A percentile compares a stretch with the other conserved stretches of the same genome.
phyloP scores from a whole-genome alignment of 495 filamentous ascomycete species.

The Podospora sp. region DNA sequence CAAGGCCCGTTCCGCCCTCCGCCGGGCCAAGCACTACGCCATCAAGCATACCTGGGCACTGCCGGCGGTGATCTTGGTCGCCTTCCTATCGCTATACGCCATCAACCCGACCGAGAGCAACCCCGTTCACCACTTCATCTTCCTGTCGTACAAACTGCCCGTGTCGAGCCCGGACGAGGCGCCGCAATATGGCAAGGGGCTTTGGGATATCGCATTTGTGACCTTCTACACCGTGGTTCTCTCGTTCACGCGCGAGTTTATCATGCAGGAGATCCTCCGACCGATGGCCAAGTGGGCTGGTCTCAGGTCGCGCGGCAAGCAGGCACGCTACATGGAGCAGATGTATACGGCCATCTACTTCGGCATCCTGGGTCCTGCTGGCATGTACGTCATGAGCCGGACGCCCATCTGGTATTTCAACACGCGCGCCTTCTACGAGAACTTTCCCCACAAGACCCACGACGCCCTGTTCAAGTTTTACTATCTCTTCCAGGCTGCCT shows the following conservation, averaged over 20 bases:
- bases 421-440: slow-evolving; percentile 85
- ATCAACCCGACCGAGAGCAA: slow-evolving; percentile 81
- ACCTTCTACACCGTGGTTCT: slow-evolving; percentile 87
- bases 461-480: slow-evolving; percentile 92
- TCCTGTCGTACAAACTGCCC: slow-evolving; percentile 86
- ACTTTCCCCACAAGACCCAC: slow-evolving; percentile 85
- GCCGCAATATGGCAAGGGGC: slow-evolving; percentile 87
- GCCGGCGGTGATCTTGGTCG: slow-evolving; percentile 68
- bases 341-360: slow-evolving; percentile 98
- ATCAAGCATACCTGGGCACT: slow-evolving; percentile 80
- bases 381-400: slow-evolving; percentile 88
- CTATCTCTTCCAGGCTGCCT: slow-evolving; percentile 92
- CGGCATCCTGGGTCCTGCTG: slow-evolving; percentile 77
- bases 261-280: slow-evolving; percentile 90
- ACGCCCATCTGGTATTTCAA: slow-evolving; percentile 99
- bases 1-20: slow-evolving; percentile 63
- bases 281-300: slow-evolving; percentile 73
- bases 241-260: slow-evolving; percentile 91
- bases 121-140: slow-evolving; percentile 82
- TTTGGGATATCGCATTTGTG: slow-evolving; percentile 82
- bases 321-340: slow-evolving; percentile 95
- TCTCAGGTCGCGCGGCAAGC: slow-evolving; percentile 75
- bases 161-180: slow-evolving; percentile 52
- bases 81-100: slow-evolving; percentile 69
- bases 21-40: slow-evolving; percentile 65